Percentiles rank a stretch among this genome's conserved stretches.
These are phyloP conservation scores for Xylaria sp. DNA, from an alignment of 2,329 filamentous ascomycete species.

Conservation along the genomic window DNA sequence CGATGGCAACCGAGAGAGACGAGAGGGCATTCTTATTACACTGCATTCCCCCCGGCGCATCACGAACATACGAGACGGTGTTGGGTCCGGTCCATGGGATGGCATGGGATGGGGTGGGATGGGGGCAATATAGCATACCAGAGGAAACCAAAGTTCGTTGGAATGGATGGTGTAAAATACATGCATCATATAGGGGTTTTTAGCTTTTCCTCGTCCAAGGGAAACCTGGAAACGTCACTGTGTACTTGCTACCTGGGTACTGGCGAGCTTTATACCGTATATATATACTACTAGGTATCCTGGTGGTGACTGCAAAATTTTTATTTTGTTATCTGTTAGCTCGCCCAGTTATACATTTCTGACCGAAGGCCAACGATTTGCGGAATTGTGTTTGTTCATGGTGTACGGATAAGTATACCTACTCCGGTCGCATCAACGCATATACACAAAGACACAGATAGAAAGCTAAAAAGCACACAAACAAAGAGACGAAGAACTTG, in stretches of 20 bases:
- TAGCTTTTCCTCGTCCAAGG: neutral
- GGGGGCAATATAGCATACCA: neutral
- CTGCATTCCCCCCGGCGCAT: conserved; percentile 9
- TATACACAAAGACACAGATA: too few species aligned
- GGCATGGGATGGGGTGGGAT: neutral
- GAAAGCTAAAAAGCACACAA: too few species aligned
- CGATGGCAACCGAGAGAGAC: neutral
- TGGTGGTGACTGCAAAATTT: neutral
- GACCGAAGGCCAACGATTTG: neutral
- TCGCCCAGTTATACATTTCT: neutral
- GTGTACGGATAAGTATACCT: too few species aligned
- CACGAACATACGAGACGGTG: conserved; percentile 11
- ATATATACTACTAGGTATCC: neutral
- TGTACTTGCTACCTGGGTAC: neutral
- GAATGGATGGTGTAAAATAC: neutral
- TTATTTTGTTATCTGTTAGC: neutral
- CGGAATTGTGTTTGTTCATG: too few species aligned
- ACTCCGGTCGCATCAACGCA: too few species aligned
- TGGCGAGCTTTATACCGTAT: neutral
- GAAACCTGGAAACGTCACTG: neutral
- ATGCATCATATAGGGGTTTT: neutral
- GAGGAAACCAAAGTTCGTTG: neutral
- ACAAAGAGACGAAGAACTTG: neutral
- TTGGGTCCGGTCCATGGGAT: conserved; percentile 9
- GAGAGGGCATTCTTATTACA: conserved; percentile 17